Evolutionary conservation across 345 rosid genomes (phyloP).

Genomic region (Aquilaria sinensis): DNA sequence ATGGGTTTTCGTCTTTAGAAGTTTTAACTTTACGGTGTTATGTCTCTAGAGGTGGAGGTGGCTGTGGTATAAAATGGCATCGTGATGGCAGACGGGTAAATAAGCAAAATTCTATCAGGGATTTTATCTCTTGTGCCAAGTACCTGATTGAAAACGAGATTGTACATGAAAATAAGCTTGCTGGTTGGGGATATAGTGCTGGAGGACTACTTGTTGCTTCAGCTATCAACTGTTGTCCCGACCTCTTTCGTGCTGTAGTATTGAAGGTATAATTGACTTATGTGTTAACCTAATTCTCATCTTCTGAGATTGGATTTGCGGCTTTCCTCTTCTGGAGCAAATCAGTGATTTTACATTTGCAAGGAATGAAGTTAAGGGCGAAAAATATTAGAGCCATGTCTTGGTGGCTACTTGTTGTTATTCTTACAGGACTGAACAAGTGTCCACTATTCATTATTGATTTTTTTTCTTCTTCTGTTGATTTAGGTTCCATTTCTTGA

Average conservation of each 20-base stretch:
- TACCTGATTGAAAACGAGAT: conserved; percentile 60
- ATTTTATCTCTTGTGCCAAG: conserved; percentile 71
- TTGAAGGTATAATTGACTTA: conserved; percentile 48
- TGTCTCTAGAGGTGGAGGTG: conserved; percentile 82
- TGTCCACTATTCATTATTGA: too few species aligned
- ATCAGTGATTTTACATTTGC: not conserved
- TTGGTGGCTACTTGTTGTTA: too few species aligned
- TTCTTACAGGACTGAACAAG: too few species aligned
- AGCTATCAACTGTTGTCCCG: conserved; percentile 68
- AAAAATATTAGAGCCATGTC: too few species aligned
- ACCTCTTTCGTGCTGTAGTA: conserved; percentile 73
- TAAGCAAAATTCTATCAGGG: conserved; percentile 69
- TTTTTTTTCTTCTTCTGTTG: conserved; percentile 6
- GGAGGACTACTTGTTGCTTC: conserved; percentile 94
- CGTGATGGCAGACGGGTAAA: conserved; percentile 60
- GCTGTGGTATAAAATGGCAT: conserved; percentile 81
- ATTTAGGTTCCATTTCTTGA: conserved; percentile 86
- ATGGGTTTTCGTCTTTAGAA: too few species aligned
- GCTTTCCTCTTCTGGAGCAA: not conserved
- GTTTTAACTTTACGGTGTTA: conserved; percentile 1
- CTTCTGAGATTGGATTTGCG: not conserved
- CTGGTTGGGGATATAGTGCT: conserved; percentile 92
- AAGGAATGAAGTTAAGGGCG: too few species aligned
- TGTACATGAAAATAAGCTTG: conserved; percentile 68
- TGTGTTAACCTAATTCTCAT: not conserved